Evolutionary conservation across 2,329 filamentous ascomycete species (phyloP).

Genomic region (Monosporascus sp.): DNA sequence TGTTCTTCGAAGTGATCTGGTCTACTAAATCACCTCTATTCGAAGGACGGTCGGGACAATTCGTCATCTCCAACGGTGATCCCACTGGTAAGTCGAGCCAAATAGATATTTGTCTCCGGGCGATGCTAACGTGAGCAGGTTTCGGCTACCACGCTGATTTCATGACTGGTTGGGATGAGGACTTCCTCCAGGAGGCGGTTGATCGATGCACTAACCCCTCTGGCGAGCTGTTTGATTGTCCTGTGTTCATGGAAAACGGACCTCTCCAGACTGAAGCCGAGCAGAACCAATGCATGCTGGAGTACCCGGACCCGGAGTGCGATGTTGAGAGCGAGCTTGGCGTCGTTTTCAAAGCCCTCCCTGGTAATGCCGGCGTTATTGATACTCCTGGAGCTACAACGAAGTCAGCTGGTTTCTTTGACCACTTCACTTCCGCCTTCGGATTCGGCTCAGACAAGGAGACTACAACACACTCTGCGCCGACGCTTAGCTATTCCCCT

Average conservation of each 20-base stretch:
- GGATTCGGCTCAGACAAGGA: slow-evolving; percentile 11
- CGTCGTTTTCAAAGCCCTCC: slow-evolving; percentile 48
- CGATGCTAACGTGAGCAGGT: slow-evolving; percentile 33
- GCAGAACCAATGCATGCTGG: slow-evolving; percentile 57
- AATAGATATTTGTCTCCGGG: neutral
- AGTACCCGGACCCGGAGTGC: slow-evolving; percentile 41
- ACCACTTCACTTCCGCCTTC: slow-evolving; percentile 5
- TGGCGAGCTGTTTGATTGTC: slow-evolving; percentile 69
- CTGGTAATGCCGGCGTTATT: slow-evolving; percentile 55
- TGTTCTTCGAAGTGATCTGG: slow-evolving; percentile 87
- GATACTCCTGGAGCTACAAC: slow-evolving; percentile 9
- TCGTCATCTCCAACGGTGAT: slow-evolving; percentile 76
- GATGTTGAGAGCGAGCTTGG: slow-evolving; percentile 52
- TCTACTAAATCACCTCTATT: slow-evolving; percentile 57
- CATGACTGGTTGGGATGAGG: slow-evolving; percentile 69
- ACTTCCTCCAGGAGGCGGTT: slow-evolving; percentile 67
- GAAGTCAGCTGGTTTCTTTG: slow-evolving; percentile 14
- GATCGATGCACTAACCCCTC: slow-evolving; percentile 67
- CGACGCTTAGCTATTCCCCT: slow-evolving; percentile 23
- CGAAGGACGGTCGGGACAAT: slow-evolving; percentile 57
- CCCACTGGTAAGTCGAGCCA: slow-evolving; percentile 52
- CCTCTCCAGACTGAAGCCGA: slow-evolving; percentile 53
- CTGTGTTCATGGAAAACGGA: slow-evolving; percentile 53
- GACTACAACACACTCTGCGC: slow-evolving; percentile 13
- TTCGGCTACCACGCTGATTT: slow-evolving; percentile 78